These are phyloP conservation scores for Parmelia sp. DNA, from an alignment of 495 filamentous ascomycete genomes.

Conservation along the genomic window DNA sequence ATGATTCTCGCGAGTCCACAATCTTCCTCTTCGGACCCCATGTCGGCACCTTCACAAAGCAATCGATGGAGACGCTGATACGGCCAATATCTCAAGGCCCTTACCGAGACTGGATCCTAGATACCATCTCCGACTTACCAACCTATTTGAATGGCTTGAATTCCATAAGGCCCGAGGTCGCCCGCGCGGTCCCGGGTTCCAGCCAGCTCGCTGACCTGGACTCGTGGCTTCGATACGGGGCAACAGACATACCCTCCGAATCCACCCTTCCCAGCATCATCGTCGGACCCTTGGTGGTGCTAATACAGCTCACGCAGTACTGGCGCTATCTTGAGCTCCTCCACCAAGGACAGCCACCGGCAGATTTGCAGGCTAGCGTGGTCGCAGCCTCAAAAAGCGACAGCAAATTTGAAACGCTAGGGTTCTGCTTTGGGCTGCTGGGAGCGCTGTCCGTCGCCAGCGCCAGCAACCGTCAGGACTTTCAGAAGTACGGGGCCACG, in stretches of 20 bases:
- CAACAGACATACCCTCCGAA: conserved; percentile 4
- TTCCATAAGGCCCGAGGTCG: conserved; percentile 17
- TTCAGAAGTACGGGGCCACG: conserved; percentile 35
- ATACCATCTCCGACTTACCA: conserved; percentile 19
- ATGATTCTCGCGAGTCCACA: conserved; percentile 15
- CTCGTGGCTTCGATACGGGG: conserved; percentile 15
- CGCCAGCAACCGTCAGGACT: conserved; percentile 21
- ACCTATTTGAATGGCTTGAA: conserved; percentile 17
- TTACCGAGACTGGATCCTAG: conserved; percentile 21
- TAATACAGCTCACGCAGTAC: conserved; percentile 32
- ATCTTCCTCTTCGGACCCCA: conserved; percentile 20
- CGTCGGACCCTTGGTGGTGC: conserved; percentile 31
- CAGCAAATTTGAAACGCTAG: conserved; percentile 34
- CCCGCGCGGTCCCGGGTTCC: conserved; percentile 7
- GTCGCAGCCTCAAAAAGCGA: conserved; percentile 14
- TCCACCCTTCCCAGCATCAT: conserved; percentile 28
- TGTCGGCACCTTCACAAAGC: conserved; percentile 11
- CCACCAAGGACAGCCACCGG: not conserved
- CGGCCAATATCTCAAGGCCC: conserved; percentile 14
- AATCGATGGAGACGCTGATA: conserved; percentile 17
- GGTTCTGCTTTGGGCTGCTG: conserved; percentile 43
- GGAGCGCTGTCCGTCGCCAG: conserved; percentile 36
- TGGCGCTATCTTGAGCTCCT: conserved; percentile 20
- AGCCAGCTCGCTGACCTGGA: conserved; percentile 14
- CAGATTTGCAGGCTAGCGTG: conserved; percentile 11